Evolutionary conservation across 73 alveolate genomes (phyloP).

Genomic region (Paramecium primaurelia): DNA sequence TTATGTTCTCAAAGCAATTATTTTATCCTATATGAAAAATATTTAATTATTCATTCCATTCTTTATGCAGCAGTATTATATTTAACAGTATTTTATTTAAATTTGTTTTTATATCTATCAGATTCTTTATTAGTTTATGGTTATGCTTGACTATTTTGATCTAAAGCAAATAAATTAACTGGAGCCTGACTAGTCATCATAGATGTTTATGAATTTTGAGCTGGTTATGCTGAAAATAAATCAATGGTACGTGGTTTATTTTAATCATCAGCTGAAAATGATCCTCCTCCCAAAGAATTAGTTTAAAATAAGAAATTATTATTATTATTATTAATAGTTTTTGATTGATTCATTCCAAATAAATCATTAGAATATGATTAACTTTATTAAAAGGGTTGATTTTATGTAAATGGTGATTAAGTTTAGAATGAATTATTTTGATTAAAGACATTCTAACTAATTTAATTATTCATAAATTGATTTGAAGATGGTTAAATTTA

Average conservation of each 20-base stretch:
- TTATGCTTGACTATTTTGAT: not conserved
- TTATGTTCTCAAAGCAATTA: not conserved
- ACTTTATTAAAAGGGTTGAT: not conserved
- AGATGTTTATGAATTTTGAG: not conserved
- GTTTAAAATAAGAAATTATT: not conserved
- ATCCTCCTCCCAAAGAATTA: not conserved
- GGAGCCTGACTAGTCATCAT: not conserved
- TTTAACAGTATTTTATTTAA: not conserved
- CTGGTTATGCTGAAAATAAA: not conserved
- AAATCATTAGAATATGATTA: not conserved
- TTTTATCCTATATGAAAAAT: not conserved
- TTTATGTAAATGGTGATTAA: not conserved
- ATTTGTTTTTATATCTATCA: not conserved
- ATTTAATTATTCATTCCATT: not conserved
- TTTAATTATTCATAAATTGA: not conserved
- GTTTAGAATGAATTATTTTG: not conserved
- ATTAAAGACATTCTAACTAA: not conserved
- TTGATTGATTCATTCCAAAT: not conserved
- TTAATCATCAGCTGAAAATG: slow-evolving; percentile 11
- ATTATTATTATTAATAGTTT: not conserved
- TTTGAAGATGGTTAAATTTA: not conserved
- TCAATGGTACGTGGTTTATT: not conserved
- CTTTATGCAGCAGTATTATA: not conserved
- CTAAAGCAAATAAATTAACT: not conserved
- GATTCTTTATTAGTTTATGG: not conserved